Evolutionary conservation across 2,329 filamentous ascomycete genomes (phyloP), one percentile per base, ranked within the genome.

Genomic region (Metarhizium guizhouense): DNA sequence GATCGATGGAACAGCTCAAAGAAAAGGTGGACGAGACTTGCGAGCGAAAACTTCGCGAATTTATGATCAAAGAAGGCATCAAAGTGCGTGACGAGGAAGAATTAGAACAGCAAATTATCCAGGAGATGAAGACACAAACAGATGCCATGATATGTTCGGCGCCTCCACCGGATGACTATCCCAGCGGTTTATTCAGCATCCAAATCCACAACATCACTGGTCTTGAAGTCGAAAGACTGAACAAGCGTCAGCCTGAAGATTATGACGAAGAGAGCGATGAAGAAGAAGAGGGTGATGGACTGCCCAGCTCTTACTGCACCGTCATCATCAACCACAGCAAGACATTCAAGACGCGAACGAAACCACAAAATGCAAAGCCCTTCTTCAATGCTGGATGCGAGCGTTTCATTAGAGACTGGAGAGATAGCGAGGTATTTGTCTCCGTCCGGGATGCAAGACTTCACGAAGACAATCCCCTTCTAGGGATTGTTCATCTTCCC

Each of bases 301-400:
- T 89, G 43, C 87, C 87, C 0, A 86, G 84, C 51, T 77, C 83
- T 30, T 91, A 89, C 65, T 88, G 85, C 66, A 88, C 79, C 36
- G 80, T 90, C 61, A 86, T 90, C 47, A 70, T 90, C 61, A 89
- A 90, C 64, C 86, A 90, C 64, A 79, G 80, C 60, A 89, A 81
- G 65, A 74, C 78, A 13, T 91, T 85, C 71, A 84, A 80, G 62
- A 88, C 87, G 2, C 75, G 87, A 16, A 88, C 87, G 0, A 90
- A 91, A 69, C 87, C 87, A 1, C 88, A 89, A 71, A 90, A 89
- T 59, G 79, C 83, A 0, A 89, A 88, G 62, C 87, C 87, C 0
- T 90, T 90, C 68, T 90, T 87, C 75, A 90, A 90, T 60, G 87
- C 87, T 3, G 85, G 85, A 6, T 88, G 83, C 2, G 87, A 91